Evolutionary conservation across 768 basidiomycete genomes (phyloP).

Genomic region (Tricholoma saponaceum): DNA sequence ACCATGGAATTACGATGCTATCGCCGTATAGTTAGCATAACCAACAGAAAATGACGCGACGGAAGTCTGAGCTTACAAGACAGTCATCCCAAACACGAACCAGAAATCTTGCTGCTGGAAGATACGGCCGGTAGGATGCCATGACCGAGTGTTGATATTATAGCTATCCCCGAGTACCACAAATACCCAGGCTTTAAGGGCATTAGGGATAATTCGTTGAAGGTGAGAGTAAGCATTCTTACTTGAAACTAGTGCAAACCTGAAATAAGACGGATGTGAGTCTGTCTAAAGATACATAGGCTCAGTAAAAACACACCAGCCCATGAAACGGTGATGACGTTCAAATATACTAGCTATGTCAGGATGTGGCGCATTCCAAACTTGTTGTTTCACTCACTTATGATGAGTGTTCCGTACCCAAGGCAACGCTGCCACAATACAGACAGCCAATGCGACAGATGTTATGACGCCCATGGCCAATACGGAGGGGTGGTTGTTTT

Average conservation of each 20-base stretch:
- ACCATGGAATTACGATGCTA: constrained; percentile 73
- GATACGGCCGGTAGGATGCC: constrained; percentile 55
- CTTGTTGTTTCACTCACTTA: constrained; percentile 45
- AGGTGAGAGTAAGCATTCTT: neutral
- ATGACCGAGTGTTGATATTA: constrained; percentile 47
- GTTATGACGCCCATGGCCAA: constrained; percentile 57
- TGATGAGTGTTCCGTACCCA: constrained; percentile 81
- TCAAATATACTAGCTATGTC: constrained; percentile 58
- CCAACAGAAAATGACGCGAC: neutral
- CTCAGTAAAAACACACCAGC: constrained; percentile 58
- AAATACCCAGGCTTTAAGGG: neutral
- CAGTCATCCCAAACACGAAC: constrained; percentile 70
- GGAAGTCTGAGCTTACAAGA: constrained; percentile 46
- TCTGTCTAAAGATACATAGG: constrained; percentile 12
- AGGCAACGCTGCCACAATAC: constrained; percentile 64
- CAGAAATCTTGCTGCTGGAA: constrained; percentile 73
- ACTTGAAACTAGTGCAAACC: neutral
- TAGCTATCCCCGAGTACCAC: constrained; percentile 37
- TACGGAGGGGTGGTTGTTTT: constrained; percentile 48
- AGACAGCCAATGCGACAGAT: constrained; percentile 51
- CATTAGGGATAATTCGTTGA: neutral
- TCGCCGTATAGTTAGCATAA: constrained; percentile 4
- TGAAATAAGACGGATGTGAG: neutral
- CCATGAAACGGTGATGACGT: constrained; percentile 74
- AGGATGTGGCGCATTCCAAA: neutral